phyloP scores from a whole-genome alignment of 1,284 basidiomycete species.

The Sporisorium iseilematis-ciliati region DNA sequence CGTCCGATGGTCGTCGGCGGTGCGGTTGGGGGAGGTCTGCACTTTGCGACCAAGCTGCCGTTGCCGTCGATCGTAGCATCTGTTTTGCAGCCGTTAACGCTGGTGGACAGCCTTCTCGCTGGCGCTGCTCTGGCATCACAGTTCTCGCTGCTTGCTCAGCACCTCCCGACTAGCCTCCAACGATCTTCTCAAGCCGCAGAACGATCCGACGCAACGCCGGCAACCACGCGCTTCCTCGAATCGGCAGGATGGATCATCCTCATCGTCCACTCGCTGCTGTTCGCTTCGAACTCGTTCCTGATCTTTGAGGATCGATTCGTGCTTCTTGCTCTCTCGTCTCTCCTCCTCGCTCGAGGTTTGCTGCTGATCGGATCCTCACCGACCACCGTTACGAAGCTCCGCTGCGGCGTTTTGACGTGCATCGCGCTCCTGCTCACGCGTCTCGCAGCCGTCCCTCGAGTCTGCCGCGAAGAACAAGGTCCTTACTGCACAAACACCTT shows the following conservation, averaged over 20 bases:
- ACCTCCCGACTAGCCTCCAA: neutral
- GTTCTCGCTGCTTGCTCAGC: constrained; percentile 15
- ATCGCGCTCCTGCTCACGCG: constrained; percentile 80
- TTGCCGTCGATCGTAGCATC: neutral
- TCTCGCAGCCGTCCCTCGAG: constrained; percentile 80
- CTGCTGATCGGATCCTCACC: constrained; percentile 28
- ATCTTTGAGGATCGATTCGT: constrained; percentile 93
- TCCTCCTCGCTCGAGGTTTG: constrained; percentile 34
- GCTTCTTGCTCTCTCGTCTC: constrained; percentile 71
- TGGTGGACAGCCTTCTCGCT: constrained; percentile 33
- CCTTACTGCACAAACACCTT: constrained; percentile 81
- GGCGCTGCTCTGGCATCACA: constrained; percentile 19
- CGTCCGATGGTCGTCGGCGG: constrained; percentile 15
- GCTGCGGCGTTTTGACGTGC: constrained; percentile 79
- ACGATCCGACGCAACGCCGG: neutral
- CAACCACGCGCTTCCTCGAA: constrained; percentile 21
- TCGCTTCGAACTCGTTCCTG: constrained; percentile 83
- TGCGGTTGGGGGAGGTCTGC: neutral
- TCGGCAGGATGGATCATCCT: constrained; percentile 27
- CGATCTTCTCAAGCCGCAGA: neutral
- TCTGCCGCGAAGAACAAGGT: constrained; percentile 95
- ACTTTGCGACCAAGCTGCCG: neutral
- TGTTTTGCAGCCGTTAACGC: constrained; percentile 8
- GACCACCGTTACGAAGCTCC: constrained; percentile 76
- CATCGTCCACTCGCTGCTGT: constrained; percentile 51